Evolutionary conservation across 352 stramenopile species (phyloP).

Genomic region (Phytophthora constricta): DNA sequence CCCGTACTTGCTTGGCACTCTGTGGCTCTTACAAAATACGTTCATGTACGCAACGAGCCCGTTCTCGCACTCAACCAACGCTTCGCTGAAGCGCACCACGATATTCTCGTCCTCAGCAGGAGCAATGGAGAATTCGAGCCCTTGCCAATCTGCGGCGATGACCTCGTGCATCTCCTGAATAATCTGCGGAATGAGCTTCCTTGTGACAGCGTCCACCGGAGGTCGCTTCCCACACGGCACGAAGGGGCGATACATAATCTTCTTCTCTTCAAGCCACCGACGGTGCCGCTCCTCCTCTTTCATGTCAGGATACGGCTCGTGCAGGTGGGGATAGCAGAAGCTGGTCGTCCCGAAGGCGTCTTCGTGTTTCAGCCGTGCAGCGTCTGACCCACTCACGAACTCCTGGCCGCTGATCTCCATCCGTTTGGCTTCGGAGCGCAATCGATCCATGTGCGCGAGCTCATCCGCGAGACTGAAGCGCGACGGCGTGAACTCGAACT

Average conservation of each 20-base stretch:
- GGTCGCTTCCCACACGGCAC: slow-evolving; percentile 62
- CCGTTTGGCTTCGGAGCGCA: slow-evolving; percentile 73
- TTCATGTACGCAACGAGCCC: slow-evolving; percentile 87
- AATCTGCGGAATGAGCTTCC: slow-evolving; percentile 73
- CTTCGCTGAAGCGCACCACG: slow-evolving; percentile 59
- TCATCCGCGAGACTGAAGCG: slow-evolving; percentile 70
- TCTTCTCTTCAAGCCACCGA: slow-evolving; percentile 75
- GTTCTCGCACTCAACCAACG: slow-evolving; percentile 57
- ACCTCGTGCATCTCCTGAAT: slow-evolving; percentile 75
- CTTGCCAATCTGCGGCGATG: slow-evolving; percentile 69
- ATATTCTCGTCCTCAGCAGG: slow-evolving; percentile 70
- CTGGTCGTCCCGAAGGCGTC: slow-evolving; percentile 66
- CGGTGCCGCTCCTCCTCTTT: slow-evolving; percentile 60
- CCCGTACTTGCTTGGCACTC: slow-evolving; percentile 72
- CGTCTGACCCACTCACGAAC: slow-evolving; percentile 62
- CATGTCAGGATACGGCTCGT: slow-evolving; percentile 68
- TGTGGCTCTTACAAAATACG: slow-evolving; percentile 72
- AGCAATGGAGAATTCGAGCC: slow-evolving; percentile 54
- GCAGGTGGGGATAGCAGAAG: slow-evolving; percentile 73
- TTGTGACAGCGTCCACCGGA: slow-evolving; percentile 64
- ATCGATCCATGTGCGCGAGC: slow-evolving; percentile 67
- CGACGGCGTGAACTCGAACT: slow-evolving; percentile 82
- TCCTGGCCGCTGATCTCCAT: slow-evolving; percentile 72
- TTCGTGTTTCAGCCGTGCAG: slow-evolving; percentile 72
- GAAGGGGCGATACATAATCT: slow-evolving; percentile 73